A percentile compares a stretch with the other conserved stretches of the same genome.
Conservation (phyloP, 306 rosid genomes). For the Ormosia emarginata region DNA sequence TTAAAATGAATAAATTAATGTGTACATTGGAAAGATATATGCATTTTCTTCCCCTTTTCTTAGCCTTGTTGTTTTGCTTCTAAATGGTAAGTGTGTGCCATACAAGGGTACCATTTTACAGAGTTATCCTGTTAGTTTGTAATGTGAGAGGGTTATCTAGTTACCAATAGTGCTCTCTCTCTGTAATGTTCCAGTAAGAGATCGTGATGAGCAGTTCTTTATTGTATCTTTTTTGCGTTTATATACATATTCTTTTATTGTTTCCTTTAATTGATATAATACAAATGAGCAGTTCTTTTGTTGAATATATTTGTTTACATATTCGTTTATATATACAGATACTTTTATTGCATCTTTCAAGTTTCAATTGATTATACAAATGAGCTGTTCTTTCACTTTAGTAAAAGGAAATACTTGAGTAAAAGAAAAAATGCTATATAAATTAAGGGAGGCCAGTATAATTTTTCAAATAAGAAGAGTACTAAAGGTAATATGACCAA, state of each 20-base stretch:
- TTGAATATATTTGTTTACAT: background rate
- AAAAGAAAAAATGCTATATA: background rate
- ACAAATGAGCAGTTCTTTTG: constrained; percentile 7
- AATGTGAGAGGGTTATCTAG: constrained; percentile 23
- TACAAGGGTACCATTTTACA: constrained; percentile 32
- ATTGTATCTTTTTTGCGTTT: constrained; percentile 7
- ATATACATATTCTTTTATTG: constrained; percentile 40
- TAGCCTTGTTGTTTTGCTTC: background rate
- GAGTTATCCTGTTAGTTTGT: constrained; percentile 23
- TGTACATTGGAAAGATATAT: constrained; percentile 37
- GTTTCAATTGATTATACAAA: background rate
- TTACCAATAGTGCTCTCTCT: constrained; percentile 19
- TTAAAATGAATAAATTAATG: constrained; percentile 49
- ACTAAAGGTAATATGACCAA: too few species aligned
- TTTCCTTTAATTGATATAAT: constrained; percentile 23
- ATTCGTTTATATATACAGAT: background rate
- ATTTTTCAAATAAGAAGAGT: background rate
- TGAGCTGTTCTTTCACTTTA: background rate
- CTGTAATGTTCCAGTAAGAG: constrained; percentile 25
- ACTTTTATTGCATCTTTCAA: background rate
- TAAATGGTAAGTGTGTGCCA: constrained; percentile 30
- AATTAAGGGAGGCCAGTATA: background rate
- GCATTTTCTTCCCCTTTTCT: background rate
- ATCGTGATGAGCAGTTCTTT: constrained; percentile 22
- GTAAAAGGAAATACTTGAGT: background rate